Base-by-base conservation (phyloP, 208 protist species). In the Crithidia fasciculata region DNA sequence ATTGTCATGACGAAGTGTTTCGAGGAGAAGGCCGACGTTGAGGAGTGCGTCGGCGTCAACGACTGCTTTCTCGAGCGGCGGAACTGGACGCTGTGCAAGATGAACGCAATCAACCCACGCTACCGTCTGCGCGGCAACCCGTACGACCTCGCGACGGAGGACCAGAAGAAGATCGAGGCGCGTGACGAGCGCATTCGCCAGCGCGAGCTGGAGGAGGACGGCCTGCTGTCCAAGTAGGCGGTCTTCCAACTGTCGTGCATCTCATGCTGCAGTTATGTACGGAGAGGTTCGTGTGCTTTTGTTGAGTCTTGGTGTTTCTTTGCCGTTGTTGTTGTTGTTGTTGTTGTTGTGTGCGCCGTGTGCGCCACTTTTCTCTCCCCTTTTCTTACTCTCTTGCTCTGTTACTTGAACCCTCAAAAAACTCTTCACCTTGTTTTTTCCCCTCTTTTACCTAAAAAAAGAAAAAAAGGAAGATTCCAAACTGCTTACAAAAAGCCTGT, bases 41-140 rank as follows among this genome's bases (percentile, higher is more conserved):
- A 96, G 71, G 88, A 92, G 16, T 96, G 92, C 73, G 78, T 96
- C 54, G 80, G 77, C 28, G 80, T 66, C 15, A 95, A 89, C 73
- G 88, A 95, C 60, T 96, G 92, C 78, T 95, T 94, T 65, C 69
- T 94, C 2, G 89, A 94, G 72, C 82, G 92, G 8, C 80, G 88
- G 15, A 96, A 96, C 73, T 96, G 92, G 90, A 93, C 85, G 37
- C 64, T 96, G 54, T 96, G 92, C 72, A 96, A 96, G 78, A 86
- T 94, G 79, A 96, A 96, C 60, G 88, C 92, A n/a, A 66, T 90
- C 9, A 96, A 96, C 78, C 92, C 92, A 6, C 77, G 89, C 18
- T 96, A 96, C 65, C 83, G 92, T 5, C 71, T 95, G 18, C 89
- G 92, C 8, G 92, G 92, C 59, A 96, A 96, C 55, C 92, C 92